These are phyloP conservation scores for Nigrospora osmanthi DNA, from an alignment of 2,329 filamentous ascomycete genomes.

Conservation along the genomic window DNA sequence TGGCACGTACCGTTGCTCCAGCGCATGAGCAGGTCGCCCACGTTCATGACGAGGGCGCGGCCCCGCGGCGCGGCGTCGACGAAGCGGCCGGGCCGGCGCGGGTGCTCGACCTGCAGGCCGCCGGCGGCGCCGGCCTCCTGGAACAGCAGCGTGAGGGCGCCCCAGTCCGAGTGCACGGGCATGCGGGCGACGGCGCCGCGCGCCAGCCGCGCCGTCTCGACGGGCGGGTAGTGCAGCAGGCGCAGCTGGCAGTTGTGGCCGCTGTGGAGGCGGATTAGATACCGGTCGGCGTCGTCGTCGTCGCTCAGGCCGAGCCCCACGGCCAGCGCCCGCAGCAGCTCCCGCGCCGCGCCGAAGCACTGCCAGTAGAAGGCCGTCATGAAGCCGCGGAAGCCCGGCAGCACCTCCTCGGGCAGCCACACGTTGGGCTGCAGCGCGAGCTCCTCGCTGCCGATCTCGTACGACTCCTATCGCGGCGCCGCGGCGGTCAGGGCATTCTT, in stretches of 20 bases:
- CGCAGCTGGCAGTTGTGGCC: slow-evolving; percentile 52
- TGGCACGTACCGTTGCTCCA: slow-evolving; percentile 29
- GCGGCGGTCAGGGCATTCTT: background rate
- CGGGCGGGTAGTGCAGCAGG: slow-evolving; percentile 49
- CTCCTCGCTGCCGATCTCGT: slow-evolving; percentile 41
- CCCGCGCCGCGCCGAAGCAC: slow-evolving; percentile 30
- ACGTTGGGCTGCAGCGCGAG: slow-evolving; percentile 37
- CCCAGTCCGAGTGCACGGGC: slow-evolving; percentile 22
- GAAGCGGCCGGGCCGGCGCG: slow-evolving; percentile 23
- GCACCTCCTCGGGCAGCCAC: slow-evolving; percentile 34
- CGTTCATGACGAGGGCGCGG: slow-evolving; percentile 24
- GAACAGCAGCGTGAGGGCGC: slow-evolving; percentile 37
- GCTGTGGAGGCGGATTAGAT: slow-evolving; percentile 40
- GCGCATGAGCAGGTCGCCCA: slow-evolving; percentile 26
- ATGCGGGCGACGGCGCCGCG: slow-evolving; percentile 34
- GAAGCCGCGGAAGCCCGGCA: slow-evolving; percentile 38
- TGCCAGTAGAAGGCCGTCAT: slow-evolving; percentile 41
- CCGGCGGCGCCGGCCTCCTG: slow-evolving; percentile 24
- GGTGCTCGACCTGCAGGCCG: slow-evolving; percentile 35
- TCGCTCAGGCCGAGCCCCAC: slow-evolving; percentile 37
- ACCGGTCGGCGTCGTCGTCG: too few relatives aligned
- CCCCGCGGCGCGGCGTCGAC: slow-evolving; percentile 23
- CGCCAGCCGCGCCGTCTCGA: slow-evolving; percentile 33
- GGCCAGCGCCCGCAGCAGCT: slow-evolving; percentile 36
- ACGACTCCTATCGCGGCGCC: slow-evolving; percentile 34